Evolutionary conservation across 2,329 filamentous ascomycete genomes (phyloP), one percentile per base, ranked within the genome.

Genomic region (Fusarium sp.): DNA sequence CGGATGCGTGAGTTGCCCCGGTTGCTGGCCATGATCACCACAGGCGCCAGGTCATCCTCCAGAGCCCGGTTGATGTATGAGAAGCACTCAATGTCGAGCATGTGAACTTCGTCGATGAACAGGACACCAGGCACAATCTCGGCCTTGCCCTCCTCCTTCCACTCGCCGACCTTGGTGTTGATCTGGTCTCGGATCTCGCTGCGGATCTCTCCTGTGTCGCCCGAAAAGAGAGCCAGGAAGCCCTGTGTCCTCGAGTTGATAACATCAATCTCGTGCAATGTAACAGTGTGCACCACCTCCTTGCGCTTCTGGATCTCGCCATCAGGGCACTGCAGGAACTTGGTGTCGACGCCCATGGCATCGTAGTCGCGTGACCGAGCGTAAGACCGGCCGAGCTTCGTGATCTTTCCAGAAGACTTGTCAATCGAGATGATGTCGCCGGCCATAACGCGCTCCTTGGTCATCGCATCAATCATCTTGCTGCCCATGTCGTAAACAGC

Each of bases 401-500:
- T 97, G 82, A 99, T 98, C 85, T 98, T 98, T 76, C 97, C 97
- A 2, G 95, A 98, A 0, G 96, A 95, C 86, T 99, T 99, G 88
- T 99, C 97, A 78, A 99, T 98, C 67, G 94, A 97, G 80, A 99
- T 97, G 77, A 99, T 97, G 82, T 99, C 97, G 78, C 97, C 97
- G 6, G 97, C 97, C 92, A 98, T 98, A 75, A 99, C 95, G 80
- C 97, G 96, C 87, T 99, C 97, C 85, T 98, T 98, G 77, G 95
- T 98, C 95, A 99, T 98, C 75, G 95, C 95, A 82, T 99, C 97
- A 77, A 99, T 99, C 97, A 99, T 98, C 86, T 98, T 98, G 77
- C 94, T 96, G 75, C 97, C 97, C 95, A 99, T 98, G 81, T 99
- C 97, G 86, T 98, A 99, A 76, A 99, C 94, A 14, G 97, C 98